A percentile compares a stretch with the other conserved stretches of the same genome.
Conservation (phyloP, 2,329 filamentous ascomycete species). For the Pseudopithomyces chartarum region DNA sequence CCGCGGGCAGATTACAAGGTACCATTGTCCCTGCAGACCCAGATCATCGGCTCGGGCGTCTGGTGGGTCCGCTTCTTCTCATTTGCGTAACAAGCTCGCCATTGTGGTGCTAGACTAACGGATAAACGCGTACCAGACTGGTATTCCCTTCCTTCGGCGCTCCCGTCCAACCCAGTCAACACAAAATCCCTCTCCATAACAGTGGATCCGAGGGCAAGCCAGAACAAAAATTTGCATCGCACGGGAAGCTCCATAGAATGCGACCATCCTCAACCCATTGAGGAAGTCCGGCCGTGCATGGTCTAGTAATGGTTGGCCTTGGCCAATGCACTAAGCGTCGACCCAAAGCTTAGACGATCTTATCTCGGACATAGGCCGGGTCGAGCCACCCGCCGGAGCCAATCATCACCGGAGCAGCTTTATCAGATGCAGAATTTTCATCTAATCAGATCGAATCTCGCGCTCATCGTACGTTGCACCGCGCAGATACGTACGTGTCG, state of each 20-base stretch:
- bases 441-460: constrained; percentile 13
- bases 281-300: not conserved
- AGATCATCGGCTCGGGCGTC: not conserved
- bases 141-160: constrained; percentile 1
- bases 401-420: constrained; percentile 7
- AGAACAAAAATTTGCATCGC: constrained; percentile 1
- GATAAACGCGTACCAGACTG: not conserved
- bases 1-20: not conserved
- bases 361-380: constrained; percentile 4
- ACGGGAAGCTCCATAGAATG: not conserved
- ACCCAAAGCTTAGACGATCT: constrained; percentile 1
- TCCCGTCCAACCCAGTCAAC: not conserved
- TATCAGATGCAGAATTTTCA: constrained; percentile 17
- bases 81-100: not conserved
- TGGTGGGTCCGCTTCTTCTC: not conserved
- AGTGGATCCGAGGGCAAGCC: not conserved
- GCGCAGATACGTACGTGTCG: not conserved
- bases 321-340: not conserved
- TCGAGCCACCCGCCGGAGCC: not conserved
- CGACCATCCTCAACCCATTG: not conserved
- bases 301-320: not conserved
- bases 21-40: not conserved
- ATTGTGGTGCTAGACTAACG: not conserved
- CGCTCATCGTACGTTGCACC: not conserved
- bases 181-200: not conserved